phyloP scores from a whole-genome alignment of 805 yeast genomes.

The Yamadazyma olivae region DNA sequence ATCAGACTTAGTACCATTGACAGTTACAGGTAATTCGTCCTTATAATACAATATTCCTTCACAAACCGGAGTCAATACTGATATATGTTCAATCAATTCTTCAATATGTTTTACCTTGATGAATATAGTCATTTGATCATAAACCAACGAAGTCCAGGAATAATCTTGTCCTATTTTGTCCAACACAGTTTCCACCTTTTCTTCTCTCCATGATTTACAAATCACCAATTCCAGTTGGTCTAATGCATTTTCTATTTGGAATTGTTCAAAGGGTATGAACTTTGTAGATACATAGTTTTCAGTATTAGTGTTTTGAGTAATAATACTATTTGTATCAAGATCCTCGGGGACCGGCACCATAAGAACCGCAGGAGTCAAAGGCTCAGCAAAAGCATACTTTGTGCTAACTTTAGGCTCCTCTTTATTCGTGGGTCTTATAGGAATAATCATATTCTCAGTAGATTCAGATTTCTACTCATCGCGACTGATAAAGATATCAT shows the following conservation, averaged over 20 bases:
- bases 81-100: neutral
- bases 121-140: slow-evolving; percentile 6
- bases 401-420: neutral
- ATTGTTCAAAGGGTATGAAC: slow-evolving; percentile 1
- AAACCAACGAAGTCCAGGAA: slow-evolving; percentile 3
- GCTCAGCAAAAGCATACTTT: neutral
- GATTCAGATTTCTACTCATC: no score
- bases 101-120: neutral
- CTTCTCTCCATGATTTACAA: slow-evolving; percentile 31
- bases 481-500: no score
- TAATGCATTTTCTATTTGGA: neutral
- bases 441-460: neutral
- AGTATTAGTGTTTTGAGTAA: slow-evolving; percentile 13
- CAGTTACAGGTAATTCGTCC: neutral
- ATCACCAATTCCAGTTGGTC: slow-evolving; percentile 32
- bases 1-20: slow-evolving; percentile 1
- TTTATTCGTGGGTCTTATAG: neutral
- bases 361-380: neutral
- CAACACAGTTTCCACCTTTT: slow-evolving; percentile 21
- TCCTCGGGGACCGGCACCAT: slow-evolving; percentile 16
- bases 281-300: slow-evolving; percentile 2
- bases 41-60: neutral
- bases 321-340: slow-evolving; percentile 14
- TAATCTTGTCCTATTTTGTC: slow-evolving; percentile 11
- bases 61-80: neutral